A percentile compares a stretch with the other conserved stretches of the same genome.
Evolutionary conservation across 2,329 filamentous ascomycete genomes (phyloP).

Genomic region (Neophaeococcomyces mojaviensis): DNA sequence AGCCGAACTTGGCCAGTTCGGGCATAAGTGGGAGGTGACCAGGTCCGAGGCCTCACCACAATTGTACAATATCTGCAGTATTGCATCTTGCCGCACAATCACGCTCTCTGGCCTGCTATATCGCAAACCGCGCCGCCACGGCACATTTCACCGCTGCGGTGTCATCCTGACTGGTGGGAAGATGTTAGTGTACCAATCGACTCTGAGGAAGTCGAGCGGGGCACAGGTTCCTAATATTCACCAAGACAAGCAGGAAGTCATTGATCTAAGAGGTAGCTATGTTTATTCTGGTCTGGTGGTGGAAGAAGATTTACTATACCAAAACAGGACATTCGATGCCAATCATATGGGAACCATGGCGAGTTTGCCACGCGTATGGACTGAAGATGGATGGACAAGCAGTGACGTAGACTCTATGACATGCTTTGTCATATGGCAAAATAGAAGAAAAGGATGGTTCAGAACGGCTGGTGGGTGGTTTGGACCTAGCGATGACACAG

Average conservation of each 20-base stretch:
- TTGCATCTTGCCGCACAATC: conserved; percentile 55
- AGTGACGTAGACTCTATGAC: conserved; percentile 24
- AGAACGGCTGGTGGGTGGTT: conserved; percentile 12
- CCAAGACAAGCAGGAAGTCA: conserved; percentile 51
- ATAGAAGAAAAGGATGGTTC: conserved; percentile 20
- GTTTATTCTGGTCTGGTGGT: conserved; percentile 58
- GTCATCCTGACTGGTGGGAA: conserved; percentile 53
- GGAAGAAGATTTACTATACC: conserved; percentile 49
- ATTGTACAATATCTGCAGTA: conserved; percentile 62
- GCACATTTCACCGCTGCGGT: conserved; percentile 53
- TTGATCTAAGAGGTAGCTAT: conserved; percentile 57
- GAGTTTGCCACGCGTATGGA: conserved; percentile 24
- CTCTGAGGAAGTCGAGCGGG: conserved; percentile 48
- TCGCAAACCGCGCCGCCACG: conserved; percentile 55
- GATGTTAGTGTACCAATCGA: conserved; percentile 55
- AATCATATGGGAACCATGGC: conserved; percentile 19
- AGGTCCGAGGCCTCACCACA: conserved; percentile 55
- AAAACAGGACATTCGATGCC: conserved; percentile 25
- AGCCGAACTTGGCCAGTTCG: conserved; percentile 58
- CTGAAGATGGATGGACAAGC: conserved; percentile 25
- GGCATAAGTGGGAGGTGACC: conserved; percentile 60
- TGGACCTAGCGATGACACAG: neutral
- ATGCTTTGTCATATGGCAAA: conserved; percentile 24
- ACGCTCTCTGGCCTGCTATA: conserved; percentile 56
- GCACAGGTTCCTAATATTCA: conserved; percentile 53